Base-by-base conservation (phyloP, 2,329 filamentous ascomycete genomes). In the Ceratocystis diversiconidia region DNA sequence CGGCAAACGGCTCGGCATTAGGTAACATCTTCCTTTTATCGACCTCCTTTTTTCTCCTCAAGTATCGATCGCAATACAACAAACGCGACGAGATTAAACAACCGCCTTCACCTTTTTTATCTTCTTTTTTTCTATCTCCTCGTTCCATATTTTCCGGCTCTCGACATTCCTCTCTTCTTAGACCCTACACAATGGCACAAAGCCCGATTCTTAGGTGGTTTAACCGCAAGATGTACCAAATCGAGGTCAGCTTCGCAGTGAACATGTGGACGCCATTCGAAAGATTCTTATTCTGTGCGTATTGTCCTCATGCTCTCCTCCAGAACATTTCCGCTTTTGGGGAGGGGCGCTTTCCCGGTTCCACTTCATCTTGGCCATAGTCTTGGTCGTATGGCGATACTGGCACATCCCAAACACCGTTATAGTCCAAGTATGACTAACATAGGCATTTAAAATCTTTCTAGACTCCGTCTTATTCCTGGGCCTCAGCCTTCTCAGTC, bases 211-310 rank as follows among this genome's bases (percentile, higher is more conserved):
- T 67, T 30, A 67, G 65, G 75, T 96, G 92, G 90, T 81, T 97
- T 70, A 86, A 91, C 76, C 84, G 92, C 76, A 99, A 99, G 82
- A 86, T 92, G 75, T 96, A 97, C 80, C 94, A 97, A 80, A 91
- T 97, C 74, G 94, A 99, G 79, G 92, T 97, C 75, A 96, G 92
- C 12, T 94, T 95, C 76, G 88, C 89, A 68, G 83, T 97, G 30
- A 97, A 99, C 81, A 97, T 99, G 89, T 87, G 96, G 71, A 96
- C 92, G 46, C 88, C 91, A 1, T 91, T 88, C 63, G 94, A 99
- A 80, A 96, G 96, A 76, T 92, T 96, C 77, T 87, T 96, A 72
- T 95, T 97, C 78, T 97, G 94, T 97, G 82, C 66, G 90, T 76
- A 5, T 12, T 32, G 55, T n/a, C 4, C 8, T 10, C 8, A 8